Percentiles rank a stretch among this genome's conserved stretches.
Evolutionary conservation across 805 yeast species (phyloP).

Genomic region (Teunomyces pallodes): DNA sequence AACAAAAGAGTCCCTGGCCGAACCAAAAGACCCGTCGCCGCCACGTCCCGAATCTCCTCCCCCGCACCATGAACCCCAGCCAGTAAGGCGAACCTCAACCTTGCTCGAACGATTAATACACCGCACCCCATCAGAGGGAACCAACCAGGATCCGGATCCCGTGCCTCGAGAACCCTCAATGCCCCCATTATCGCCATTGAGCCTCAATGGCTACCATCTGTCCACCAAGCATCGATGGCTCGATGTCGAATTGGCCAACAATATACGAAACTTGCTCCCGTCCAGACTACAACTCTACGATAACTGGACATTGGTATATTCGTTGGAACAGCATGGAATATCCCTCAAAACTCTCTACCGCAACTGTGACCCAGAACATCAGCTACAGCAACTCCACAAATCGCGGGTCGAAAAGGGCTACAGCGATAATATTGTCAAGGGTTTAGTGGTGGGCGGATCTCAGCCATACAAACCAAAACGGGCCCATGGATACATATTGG

Average conservation of each 20-base stretch:
- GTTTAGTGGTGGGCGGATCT: constrained; percentile 22
- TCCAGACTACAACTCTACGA: constrained; percentile 73
- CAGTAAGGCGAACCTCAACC: background rate
- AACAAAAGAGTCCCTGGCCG: background rate
- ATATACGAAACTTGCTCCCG: constrained; percentile 71
- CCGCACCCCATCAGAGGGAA: background rate
- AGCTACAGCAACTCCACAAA: constrained; percentile 20
- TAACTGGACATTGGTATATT: constrained; percentile 74
- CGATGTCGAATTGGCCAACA: constrained; percentile 64
- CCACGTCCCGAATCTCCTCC: background rate
- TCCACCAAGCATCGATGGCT: constrained; percentile 60
- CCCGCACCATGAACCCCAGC: background rate
- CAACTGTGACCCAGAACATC: constrained; percentile 45
- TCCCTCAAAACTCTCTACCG: constrained; percentile 77
- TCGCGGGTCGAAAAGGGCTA: constrained; percentile 27
- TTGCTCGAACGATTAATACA: background rate
- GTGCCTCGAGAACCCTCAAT: constrained; percentile 5
- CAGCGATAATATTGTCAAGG: constrained; percentile 33
- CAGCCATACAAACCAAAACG: constrained; percentile 20
- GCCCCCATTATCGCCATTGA: constrained; percentile 55
- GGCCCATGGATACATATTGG: constrained; percentile 69
- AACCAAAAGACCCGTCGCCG: background rate
- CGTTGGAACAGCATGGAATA: constrained; percentile 91
- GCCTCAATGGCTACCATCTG: constrained; percentile 57
- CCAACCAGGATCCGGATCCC: background rate